These are phyloP conservation scores for Penicillium sp. DNA, from an alignment of 2,329 filamentous ascomycete species.

Conservation along the genomic window DNA sequence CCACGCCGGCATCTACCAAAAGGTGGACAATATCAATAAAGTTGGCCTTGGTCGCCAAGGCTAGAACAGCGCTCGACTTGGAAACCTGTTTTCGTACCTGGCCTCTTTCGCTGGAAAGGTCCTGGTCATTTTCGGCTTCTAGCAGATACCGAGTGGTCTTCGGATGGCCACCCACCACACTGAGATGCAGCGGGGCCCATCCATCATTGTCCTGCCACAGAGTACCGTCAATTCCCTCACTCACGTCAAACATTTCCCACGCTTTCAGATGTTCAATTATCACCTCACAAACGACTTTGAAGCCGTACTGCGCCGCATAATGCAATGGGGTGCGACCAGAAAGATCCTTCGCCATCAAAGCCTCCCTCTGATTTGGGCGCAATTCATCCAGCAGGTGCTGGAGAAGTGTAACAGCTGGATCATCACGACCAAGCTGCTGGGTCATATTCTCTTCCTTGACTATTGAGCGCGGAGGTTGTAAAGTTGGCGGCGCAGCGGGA, in stretches of 20 bases:
- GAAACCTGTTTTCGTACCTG: slow-evolving; percentile 69
- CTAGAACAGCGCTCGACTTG: slow-evolving; percentile 83
- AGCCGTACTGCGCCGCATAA: slow-evolving; percentile 92
- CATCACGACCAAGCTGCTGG: slow-evolving; percentile 65
- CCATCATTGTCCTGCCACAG: slow-evolving; percentile 93
- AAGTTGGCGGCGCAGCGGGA: slow-evolving; percentile 69
- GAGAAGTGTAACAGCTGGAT: slow-evolving; percentile 73
- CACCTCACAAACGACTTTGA: slow-evolving; percentile 84
- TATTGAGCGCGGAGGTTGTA: slow-evolving; percentile 62
- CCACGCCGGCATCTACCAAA: slow-evolving; percentile 83
- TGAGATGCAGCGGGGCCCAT: slow-evolving; percentile 85
- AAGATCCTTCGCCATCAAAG: slow-evolving; percentile 69
- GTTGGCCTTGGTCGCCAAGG: slow-evolving; percentile 84
- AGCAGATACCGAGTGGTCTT: slow-evolving; percentile 81
- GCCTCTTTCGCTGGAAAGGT: slow-evolving; percentile 54
- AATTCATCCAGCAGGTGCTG: slow-evolving; percentile 67
- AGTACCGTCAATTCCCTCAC: slow-evolving; percentile 80
- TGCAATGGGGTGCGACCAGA: slow-evolving; percentile 85
- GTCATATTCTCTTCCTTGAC: slow-evolving; percentile 65
- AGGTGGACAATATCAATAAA: slow-evolving; percentile 81
- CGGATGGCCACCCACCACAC: slow-evolving; percentile 87
- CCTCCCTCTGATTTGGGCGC: slow-evolving; percentile 64
- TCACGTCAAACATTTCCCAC: slow-evolving; percentile 84
- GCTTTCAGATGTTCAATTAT: slow-evolving; percentile 86
- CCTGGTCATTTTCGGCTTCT: slow-evolving; percentile 67